Evolutionary conservation across 345 rosid species (phyloP).

Genomic region (Syzygium jambos): DNA sequence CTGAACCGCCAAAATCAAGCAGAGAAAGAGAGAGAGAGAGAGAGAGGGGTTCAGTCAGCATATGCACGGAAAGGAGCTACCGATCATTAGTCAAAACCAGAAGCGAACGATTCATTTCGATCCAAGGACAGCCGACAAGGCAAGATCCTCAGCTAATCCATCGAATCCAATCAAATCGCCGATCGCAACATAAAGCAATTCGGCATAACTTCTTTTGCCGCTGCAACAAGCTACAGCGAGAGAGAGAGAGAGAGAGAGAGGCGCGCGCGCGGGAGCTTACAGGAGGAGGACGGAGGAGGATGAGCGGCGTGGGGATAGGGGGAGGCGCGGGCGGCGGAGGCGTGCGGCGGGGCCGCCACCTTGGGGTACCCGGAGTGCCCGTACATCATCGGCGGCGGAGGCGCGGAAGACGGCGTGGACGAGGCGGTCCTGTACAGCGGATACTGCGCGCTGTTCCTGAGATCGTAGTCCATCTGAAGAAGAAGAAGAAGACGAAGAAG

Average conservation of each 20-base stretch:
- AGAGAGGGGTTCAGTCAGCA: neutral
- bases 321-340: constrained; percentile 22
- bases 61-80: neutral
- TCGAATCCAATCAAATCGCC: neutral
- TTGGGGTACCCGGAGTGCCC: constrained; percentile 58
- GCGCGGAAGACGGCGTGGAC: neutral
- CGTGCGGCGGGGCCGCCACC: constrained; percentile 30
- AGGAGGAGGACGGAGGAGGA: constrained; percentile 22
- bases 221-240: too few relatives aligned
- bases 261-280: constrained; percentile 18
- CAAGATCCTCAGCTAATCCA: neutral
- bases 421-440: constrained; percentile 35
- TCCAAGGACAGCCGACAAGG: neutral
- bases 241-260: too few relatives aligned
- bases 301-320: constrained; percentile 21
- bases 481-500: neutral
- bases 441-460: constrained; percentile 29
- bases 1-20: neutral
- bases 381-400: constrained; percentile 32
- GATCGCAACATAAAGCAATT: neutral
- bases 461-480: constrained; percentile 10
- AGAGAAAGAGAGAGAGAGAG: neutral
- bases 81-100: neutral
- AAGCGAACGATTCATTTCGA: neutral
- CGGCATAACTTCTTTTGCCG: neutral